A percentile compares a stretch with the other conserved stretches of the same genome.
phyloP scores from a whole-genome alignment of 352 stramenopile species.

The Pythium chondricola region DNA sequence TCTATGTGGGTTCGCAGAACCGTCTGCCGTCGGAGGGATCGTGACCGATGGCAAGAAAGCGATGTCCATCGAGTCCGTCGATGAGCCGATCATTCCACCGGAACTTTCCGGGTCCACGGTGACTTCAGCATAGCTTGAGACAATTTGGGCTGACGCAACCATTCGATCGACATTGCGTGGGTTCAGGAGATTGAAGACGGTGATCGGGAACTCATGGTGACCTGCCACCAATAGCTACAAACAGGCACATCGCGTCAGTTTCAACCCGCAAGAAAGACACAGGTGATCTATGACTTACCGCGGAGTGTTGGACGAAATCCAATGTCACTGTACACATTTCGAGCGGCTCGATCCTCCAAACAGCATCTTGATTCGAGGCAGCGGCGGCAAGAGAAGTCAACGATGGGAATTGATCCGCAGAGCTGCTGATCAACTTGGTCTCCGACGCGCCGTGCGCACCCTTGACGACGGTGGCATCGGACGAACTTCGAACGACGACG shows the following conservation, averaged over 20 bases:
- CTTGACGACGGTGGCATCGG: slow-evolving; percentile 43
- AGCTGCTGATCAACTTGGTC: not conserved
- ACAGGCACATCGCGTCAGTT: too few relatives aligned
- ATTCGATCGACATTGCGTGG: slow-evolving; percentile 73
- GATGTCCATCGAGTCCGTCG: slow-evolving; percentile 28
- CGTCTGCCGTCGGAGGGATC: slow-evolving; percentile 53
- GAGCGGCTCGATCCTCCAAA: slow-evolving; percentile 48
- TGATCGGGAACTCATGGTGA: slow-evolving; percentile 48
- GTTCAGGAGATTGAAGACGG: slow-evolving; percentile 75
- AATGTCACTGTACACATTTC: slow-evolving; percentile 50
- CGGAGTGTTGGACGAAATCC: slow-evolving; percentile 53
- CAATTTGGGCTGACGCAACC: slow-evolving; percentile 57
- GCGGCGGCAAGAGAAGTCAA: slow-evolving; percentile 10
- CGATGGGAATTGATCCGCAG: not conserved
- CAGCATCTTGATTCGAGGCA: slow-evolving; percentile 14
- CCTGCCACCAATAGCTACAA: slow-evolving; percentile 41
- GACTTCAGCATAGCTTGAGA: slow-evolving; percentile 81
- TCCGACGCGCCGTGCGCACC: slow-evolving; percentile 17
- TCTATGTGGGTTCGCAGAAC: slow-evolving; percentile 24
- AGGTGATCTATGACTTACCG: too few relatives aligned
- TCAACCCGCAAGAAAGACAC: too few relatives aligned
- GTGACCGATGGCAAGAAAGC: slow-evolving; percentile 71
- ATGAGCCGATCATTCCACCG: slow-evolving; percentile 24
- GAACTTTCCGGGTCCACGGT: slow-evolving; percentile 74
- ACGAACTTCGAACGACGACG: slow-evolving; percentile 54